phyloP scores from a whole-genome alignment of 2,329 filamentous ascomycete genomes.

The Diaporthe vexans region DNA sequence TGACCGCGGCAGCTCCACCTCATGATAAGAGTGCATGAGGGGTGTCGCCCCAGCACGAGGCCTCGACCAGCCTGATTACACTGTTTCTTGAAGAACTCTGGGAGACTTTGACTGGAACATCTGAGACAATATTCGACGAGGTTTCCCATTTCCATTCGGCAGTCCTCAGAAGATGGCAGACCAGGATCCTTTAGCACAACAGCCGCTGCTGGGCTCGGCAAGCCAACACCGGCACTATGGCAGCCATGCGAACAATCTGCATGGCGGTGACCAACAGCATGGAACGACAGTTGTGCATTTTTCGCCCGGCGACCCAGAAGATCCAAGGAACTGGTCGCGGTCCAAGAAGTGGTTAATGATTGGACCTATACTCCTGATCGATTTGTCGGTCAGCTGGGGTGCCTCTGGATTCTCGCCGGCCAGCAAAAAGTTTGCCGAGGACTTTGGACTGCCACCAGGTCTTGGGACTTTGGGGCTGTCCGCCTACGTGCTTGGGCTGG shows the following conservation, averaged over 20 bases:
- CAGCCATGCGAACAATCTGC: background rate
- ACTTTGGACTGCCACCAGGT: conserved; percentile 56
- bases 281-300: conserved; percentile 41
- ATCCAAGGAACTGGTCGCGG: conserved; percentile 51
- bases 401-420: conserved; percentile 63
- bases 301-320: conserved; percentile 43
- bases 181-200: background rate
- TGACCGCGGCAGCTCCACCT: conserved; percentile 25
- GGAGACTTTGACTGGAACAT: background rate
- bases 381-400: conserved; percentile 56
- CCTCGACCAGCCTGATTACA: background rate
- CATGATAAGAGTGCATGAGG: conserved; percentile 15
- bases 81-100: background rate
- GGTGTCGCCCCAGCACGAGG: background rate
- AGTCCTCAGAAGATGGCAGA: background rate
- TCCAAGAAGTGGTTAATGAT: conserved; percentile 53
- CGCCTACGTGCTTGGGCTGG: conserved; percentile 61
- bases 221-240: conserved; percentile 12
- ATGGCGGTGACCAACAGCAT: background rate
- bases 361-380: conserved; percentile 48
- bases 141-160: too few relatives aligned
- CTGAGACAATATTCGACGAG: background rate
- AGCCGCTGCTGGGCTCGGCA: conserved; percentile 31
- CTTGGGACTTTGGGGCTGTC: conserved; percentile 60
- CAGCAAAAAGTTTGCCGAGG: conserved; percentile 55